A percentile compares a stretch with the other conserved stretches of the same genome.
Conservation (phyloP, 2,329 filamentous ascomycete species). For the Fonsecaea monophora region DNA sequence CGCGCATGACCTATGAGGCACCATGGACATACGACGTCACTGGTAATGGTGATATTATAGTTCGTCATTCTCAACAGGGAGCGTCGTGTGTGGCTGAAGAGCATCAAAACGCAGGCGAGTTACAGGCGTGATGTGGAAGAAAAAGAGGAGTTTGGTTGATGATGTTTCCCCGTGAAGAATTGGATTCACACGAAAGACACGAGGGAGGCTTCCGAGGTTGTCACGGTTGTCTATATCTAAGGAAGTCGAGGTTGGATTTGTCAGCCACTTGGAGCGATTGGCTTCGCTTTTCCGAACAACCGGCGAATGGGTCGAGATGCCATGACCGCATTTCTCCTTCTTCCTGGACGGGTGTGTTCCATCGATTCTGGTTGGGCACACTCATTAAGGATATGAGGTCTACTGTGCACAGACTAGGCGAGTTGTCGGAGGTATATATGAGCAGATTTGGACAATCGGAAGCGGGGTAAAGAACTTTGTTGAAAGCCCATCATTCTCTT, state of each 20-base stretch:
- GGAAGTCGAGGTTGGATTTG: constrained; percentile 11
- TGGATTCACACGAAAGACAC: not conserved
- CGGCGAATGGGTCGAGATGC: not conserved
- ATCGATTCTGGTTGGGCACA: not conserved
- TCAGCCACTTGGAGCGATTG: constrained; percentile 9
- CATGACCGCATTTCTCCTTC: not conserved
- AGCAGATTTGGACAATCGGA: not conserved
- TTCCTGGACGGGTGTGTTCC: not conserved
- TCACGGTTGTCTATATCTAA: not conserved
- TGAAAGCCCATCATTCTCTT: not conserved
- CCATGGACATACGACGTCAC: constrained; percentile 75
- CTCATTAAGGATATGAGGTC: not conserved
- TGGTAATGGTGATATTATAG: constrained; percentile 78
- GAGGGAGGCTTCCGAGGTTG: not conserved
- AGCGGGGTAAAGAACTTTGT: not conserved
- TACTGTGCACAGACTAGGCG: not conserved
- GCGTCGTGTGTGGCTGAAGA: constrained; percentile 20
- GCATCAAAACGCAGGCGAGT: constrained; percentile 11
- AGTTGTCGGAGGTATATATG: not conserved
- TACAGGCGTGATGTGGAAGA: not conserved
- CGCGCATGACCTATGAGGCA: constrained; percentile 82
- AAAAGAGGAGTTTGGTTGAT: too few relatives aligned
- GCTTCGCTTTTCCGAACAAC: not conserved
- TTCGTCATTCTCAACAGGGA: constrained; percentile 64
- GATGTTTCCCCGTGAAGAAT: too few relatives aligned